These are phyloP conservation scores for Rhodofomes roseus DNA, from an alignment of 1,284 basidiomycete genomes.

Conservation along the genomic window DNA sequence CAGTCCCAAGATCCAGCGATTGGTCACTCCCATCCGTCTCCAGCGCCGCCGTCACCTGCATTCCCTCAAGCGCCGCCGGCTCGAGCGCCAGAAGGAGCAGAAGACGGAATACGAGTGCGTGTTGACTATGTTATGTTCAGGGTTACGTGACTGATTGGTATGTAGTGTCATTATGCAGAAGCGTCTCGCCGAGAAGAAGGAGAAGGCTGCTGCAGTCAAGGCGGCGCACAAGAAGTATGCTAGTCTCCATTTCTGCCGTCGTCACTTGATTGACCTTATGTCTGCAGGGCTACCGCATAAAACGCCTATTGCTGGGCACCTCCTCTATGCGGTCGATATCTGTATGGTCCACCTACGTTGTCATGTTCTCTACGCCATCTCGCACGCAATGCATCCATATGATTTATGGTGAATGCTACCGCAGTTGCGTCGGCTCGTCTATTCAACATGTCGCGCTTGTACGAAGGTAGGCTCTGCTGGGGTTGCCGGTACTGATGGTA, in stretches of 20 bases:
- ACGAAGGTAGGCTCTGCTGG: not conserved
- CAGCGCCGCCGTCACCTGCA: constrained; percentile 95
- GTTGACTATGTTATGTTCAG: not conserved
- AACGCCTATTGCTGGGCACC: constrained; percentile 6
- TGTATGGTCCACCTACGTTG: constrained; percentile 10
- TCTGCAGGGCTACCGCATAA: constrained; percentile 10
- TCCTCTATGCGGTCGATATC: constrained; percentile 9
- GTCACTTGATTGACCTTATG: not conserved
- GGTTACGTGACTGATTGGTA: not conserved
- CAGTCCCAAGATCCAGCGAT: constrained; percentile 86
- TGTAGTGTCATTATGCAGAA: constrained; percentile 76
- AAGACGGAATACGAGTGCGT: constrained; percentile 87
- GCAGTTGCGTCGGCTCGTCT: not conserved
- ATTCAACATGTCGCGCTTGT: not conserved
- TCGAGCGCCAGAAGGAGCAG: constrained; percentile 93
- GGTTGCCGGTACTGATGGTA: not conserved
- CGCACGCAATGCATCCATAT: constrained; percentile 14
- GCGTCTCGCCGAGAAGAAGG: constrained; percentile 92
- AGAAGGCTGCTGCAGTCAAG: constrained; percentile 76
- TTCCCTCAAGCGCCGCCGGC: constrained; percentile 85
- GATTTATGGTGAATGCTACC: constrained; percentile 10
- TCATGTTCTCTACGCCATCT: constrained; percentile 10
- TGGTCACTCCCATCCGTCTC: constrained; percentile 92
- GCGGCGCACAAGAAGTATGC: constrained; percentile 66
- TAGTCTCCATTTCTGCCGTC: not conserved